phyloP scores from a whole-genome alignment of 305 asterid species.

The Withania somnifera region DNA sequence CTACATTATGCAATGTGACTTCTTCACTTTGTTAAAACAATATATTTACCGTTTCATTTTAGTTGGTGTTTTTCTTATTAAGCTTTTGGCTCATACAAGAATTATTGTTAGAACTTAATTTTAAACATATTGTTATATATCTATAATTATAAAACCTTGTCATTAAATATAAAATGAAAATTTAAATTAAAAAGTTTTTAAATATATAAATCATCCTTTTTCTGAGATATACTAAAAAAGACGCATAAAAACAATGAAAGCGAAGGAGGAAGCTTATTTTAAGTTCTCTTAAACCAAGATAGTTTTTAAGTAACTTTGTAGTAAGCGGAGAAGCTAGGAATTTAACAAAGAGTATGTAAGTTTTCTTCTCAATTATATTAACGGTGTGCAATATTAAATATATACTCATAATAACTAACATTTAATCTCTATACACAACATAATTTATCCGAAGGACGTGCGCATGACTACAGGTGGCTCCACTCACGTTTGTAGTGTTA shows the following conservation, averaged over 20 bases:
- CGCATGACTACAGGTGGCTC: too few relatives aligned
- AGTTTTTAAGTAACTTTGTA: too few relatives aligned
- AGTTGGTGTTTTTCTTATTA: neutral
- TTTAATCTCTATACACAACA: too few relatives aligned
- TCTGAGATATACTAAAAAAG: neutral
- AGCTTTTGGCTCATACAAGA: neutral
- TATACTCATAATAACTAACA: too few relatives aligned
- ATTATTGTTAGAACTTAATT: neutral
- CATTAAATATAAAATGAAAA: neutral
- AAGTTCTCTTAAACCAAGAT: too few relatives aligned
- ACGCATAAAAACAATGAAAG: neutral
- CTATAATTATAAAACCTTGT: neutral
- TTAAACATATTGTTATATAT: neutral
- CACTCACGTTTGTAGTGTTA: too few relatives aligned
- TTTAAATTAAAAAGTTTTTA: neutral
- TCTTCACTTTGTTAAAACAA: neutral
- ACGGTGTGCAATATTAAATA: too few relatives aligned
- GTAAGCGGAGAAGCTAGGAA: too few relatives aligned
- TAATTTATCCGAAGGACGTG: too few relatives aligned
- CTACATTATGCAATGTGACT: neutral
- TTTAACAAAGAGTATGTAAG: too few relatives aligned
- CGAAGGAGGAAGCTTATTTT: too few relatives aligned
- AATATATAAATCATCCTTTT: neutral
- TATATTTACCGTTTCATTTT: neutral
- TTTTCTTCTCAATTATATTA: too few relatives aligned